Evolutionary conservation across 2,329 filamentous ascomycete species (phyloP).

Genomic region (Diaporthe capsici): DNA sequence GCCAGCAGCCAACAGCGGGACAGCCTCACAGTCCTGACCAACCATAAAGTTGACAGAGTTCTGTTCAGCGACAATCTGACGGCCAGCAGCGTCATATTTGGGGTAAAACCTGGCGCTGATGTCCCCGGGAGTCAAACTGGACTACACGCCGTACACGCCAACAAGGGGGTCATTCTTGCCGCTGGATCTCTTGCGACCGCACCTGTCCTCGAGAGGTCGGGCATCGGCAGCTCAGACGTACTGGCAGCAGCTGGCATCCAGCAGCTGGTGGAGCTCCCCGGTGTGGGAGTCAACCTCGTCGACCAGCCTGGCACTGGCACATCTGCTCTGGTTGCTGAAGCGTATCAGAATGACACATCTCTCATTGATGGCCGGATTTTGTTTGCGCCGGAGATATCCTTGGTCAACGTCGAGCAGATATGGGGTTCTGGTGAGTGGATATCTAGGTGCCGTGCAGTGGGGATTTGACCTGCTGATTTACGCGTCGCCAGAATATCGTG

Average conservation of each 20-base stretch:
- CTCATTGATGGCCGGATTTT: conserved; percentile 42
- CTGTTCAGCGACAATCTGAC: conserved; percentile 6
- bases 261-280: conserved; percentile 35
- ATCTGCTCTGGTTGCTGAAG: conserved; percentile 42
- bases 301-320: conserved; percentile 45
- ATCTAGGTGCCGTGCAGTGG: accelerated
- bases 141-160: neutral
- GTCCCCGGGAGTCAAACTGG: conserved; percentile 14
- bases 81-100: conserved; percentile 26
- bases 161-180: conserved; percentile 37
- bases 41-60: conserved; percentile 40
- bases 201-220: conserved; percentile 40
- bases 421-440: conserved; percentile 32
- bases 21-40: conserved; percentile 34
- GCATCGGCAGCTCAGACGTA: conserved; percentile 9
- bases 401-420: conserved; percentile 45
- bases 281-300: conserved; percentile 39
- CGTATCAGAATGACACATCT: conserved; percentile 44
- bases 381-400: conserved; percentile 45
- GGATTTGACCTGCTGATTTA: neutral
- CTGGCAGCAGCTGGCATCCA: conserved; percentile 27
- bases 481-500: neutral
- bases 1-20: conserved; percentile 24
- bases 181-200: conserved; percentile 37
- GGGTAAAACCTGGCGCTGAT: neutral